Evolutionary conservation across 768 basidiomycete species (phyloP).

Genomic region (Suillus tomentosus): DNA sequence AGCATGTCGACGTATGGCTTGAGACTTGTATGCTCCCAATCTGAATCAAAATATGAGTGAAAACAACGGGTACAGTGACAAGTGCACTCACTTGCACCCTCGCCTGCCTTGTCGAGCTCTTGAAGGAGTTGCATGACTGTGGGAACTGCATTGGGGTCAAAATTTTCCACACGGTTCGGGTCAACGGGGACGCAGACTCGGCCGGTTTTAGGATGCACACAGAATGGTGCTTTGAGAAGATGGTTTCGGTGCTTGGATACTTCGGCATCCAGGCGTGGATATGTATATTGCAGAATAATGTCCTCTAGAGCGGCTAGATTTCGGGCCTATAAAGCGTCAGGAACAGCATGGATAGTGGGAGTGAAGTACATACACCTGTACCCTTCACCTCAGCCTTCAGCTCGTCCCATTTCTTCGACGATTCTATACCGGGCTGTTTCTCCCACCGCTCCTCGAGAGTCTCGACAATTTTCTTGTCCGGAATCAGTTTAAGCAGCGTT

Average conservation of each 20-base stretch:
- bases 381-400: constrained; percentile 40
- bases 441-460: constrained; percentile 63
- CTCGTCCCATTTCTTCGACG: constrained; percentile 75
- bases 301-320: constrained; percentile 70
- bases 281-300: constrained; percentile 89
- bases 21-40: constrained; percentile 87
- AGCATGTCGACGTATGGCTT: constrained; percentile 90
- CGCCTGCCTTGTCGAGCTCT: constrained; percentile 65
- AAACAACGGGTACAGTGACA: constrained; percentile 1
- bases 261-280: constrained; percentile 94
- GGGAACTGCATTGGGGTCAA: constrained; percentile 85
- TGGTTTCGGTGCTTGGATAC: constrained; percentile 98
- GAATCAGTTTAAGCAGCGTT: constrained; percentile 71
- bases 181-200: constrained; percentile 94
- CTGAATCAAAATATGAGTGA: constrained; percentile 34
- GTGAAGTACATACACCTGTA: background rate
- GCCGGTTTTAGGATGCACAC: constrained; percentile 95
- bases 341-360: constrained; percentile 1
- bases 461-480: constrained; percentile 54
- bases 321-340: constrained; percentile 25
- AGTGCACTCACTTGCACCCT: constrained; percentile 47
- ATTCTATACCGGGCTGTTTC: constrained; percentile 50
- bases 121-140: constrained; percentile 81
- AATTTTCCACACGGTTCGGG: constrained; percentile 69
- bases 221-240: constrained; percentile 96